Base-by-base conservation (phyloP, 2,329 filamentous ascomycete species). In the Penicillium nordicum region DNA sequence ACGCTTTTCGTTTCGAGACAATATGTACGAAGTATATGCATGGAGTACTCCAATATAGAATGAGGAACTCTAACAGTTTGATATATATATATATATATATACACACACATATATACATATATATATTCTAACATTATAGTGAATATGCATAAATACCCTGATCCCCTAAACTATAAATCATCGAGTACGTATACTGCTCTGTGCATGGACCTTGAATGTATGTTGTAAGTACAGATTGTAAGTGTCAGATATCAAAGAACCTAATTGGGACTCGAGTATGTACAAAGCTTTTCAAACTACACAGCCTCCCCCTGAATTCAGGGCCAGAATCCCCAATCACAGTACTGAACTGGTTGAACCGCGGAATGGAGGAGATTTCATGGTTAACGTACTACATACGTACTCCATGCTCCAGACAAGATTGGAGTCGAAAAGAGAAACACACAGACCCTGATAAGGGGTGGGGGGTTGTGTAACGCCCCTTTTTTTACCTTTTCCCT, bases 291-390 rank as follows among this genome's bases (percentile, higher is more conserved):
- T 52, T 29, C 18, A 50, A 40, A 18, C 51, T 53, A 63, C 63
- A 66, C 63, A 65, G 63, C 63, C 63, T 65, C 63, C 63, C 63
- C 63, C 63, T 66, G 61, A 65, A 61, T 58, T 48, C 50, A 53
- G 50, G 32, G 38, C 32, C 23, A 50, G 32, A 54, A 50, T 45
- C 47, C 44, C 54, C 49, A 59, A 55, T 48, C 50, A 53, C 34
- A 18, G 6, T 14, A 8, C 29, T 30, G 29, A 43, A 8, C 18
- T 50, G n/a, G 21, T 21, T 23, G 48, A 45, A 61, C 53, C 56
- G 42, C 51, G 52, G 59, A 62, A 63, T 64, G 61, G 55, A 57
- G 57, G 57, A 50, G 44, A 34, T 32, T 30, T 34, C 34, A 46
- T 38, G 23, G 14, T 18, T 23, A n/a, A 43, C 25, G 42, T 32